A percentile compares a stretch with the other conserved stretches of the same genome.
phyloP scores from a whole-genome alignment of 176 grass and related monocot genomes.

The Sorghum bicolor region Sorghum_bicolor_NCBIv3 NC_012879.2:57842001-57842500 shows the following conservation, averaged over 20 bases:
- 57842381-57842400: not conserved
- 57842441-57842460: not conserved
- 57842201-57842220: conserved; percentile 56
- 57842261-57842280: conserved; percentile 62
- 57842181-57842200: conserved; percentile 58
- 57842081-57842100: not conserved
- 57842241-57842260: conserved; percentile 91
- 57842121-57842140: not conserved
- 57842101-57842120: not conserved
- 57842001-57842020: not conserved
- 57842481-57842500: not conserved
- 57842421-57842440: not conserved
- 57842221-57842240: conserved; percentile 70
- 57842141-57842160: not conserved
- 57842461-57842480: not conserved
- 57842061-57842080: not conserved
- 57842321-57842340: not conserved
- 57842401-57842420: not conserved
- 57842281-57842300: not conserved
- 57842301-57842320: not conserved
- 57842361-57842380: not conserved
- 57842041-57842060: not conserved
- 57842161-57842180: conserved; percentile 67
- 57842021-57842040: not conserved
- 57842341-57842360: not conserved